Conservation (phyloP, 225 moss, liverwort and hornwort genomes). For the Antitrichia curtipendula region DNA sequence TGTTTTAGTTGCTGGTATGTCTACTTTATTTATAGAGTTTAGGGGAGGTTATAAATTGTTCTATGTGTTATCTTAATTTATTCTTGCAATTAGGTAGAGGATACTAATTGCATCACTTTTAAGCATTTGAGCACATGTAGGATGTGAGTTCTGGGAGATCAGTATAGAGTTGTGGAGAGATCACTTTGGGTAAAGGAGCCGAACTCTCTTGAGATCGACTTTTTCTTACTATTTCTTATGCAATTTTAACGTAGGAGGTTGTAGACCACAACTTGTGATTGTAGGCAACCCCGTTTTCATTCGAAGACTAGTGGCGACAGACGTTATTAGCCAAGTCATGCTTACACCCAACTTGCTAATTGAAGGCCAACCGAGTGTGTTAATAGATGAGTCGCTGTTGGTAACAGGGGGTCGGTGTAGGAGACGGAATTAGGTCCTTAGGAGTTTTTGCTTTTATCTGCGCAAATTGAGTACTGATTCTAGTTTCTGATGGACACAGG, state of each 20-base stretch:
- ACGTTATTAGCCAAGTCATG: background rate
- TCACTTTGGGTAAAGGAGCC: background rate
- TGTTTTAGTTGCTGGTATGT: background rate
- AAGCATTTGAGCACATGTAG: background rate
- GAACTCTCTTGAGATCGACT: background rate
- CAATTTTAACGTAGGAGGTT: background rate
- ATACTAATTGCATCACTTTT: background rate
- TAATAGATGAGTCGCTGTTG: background rate
- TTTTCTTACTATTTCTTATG: background rate
- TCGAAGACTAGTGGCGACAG: background rate
- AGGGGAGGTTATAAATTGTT: background rate
- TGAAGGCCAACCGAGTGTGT: background rate
- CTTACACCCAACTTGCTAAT: background rate
- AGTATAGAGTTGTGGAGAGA: background rate
- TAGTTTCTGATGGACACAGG: slow-evolving; percentile 24
- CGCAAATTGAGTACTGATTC: background rate
- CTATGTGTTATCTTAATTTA: background rate
- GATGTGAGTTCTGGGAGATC: background rate
- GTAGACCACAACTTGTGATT: background rate
- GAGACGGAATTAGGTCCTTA: background rate
- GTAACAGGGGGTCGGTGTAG: background rate
- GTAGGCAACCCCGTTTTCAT: background rate
- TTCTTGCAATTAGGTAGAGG: background rate
- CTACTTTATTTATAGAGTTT: background rate
- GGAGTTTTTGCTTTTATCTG: background rate